Percentiles rank a stretch among this genome's conserved stretches.
Evolutionary conservation across 2,329 filamentous ascomycete genomes (phyloP).

Genomic region (Diaporthe velutina): DNA sequence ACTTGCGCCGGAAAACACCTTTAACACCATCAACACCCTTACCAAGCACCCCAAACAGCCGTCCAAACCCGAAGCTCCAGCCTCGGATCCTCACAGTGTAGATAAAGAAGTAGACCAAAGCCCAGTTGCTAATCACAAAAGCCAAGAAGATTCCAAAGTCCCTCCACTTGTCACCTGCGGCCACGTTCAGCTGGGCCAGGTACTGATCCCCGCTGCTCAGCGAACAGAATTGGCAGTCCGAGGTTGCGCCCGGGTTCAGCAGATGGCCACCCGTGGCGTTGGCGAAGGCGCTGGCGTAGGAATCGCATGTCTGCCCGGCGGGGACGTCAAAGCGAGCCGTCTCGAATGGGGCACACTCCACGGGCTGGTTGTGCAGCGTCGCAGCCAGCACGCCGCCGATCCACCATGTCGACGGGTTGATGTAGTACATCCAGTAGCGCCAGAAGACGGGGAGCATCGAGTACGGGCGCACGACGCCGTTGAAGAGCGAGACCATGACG

Average conservation of each 20-base stretch:
- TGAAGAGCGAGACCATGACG: slow-evolving; percentile 76
- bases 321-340: slow-evolving; percentile 65
- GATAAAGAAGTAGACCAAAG: slow-evolving; percentile 48
- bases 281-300: slow-evolving; percentile 69
- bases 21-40: slow-evolving; percentile 37
- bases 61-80: slow-evolving; percentile 46
- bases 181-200: slow-evolving; percentile 55
- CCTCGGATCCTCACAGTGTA: slow-evolving; percentile 47
- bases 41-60: slow-evolving; percentile 39
- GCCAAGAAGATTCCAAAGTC: slow-evolving; percentile 75
- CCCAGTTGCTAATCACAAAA: slow-evolving; percentile 74
- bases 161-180: slow-evolving; percentile 73
- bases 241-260: slow-evolving; percentile 65
- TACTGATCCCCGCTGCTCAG: slow-evolving; percentile 51
- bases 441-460: slow-evolving; percentile 75
- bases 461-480: slow-evolving; percentile 81
- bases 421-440: slow-evolving; percentile 78
- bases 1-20: slow-evolving; percentile 13
- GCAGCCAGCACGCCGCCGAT: slow-evolving; percentile 77
- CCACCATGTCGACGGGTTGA: slow-evolving; percentile 79
- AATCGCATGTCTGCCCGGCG: slow-evolving; percentile 68
- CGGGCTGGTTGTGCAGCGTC: slow-evolving; percentile 56
- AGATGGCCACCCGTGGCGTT: slow-evolving; percentile 71
- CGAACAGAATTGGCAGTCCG: slow-evolving; percentile 76
- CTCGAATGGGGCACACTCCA: slow-evolving; percentile 31